A percentile compares a stretch with the other conserved stretches of the same genome.
These are phyloP conservation scores for Rhodotorula sp. DNA, from an alignment of 1,284 basidiomycete species.

Conservation along the genomic window DNA sequence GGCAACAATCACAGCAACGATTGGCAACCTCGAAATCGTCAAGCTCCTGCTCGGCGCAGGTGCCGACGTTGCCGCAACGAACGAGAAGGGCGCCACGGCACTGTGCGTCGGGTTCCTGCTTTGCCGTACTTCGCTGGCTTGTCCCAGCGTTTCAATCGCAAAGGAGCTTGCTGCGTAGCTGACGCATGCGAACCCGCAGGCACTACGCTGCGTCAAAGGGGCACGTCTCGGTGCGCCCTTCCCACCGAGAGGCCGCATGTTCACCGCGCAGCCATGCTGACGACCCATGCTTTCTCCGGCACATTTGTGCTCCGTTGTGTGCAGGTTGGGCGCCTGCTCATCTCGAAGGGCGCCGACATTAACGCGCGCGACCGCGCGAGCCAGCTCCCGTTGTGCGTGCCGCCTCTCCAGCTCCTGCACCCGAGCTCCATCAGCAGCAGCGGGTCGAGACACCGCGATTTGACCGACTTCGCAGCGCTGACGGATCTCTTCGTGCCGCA, in stretches of 20 bases:
- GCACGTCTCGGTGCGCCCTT: constrained; percentile 67
- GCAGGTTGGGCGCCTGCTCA: constrained; percentile 82
- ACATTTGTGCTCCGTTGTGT: neutral
- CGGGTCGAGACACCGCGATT: too few relatives aligned
- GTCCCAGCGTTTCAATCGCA: too few relatives aligned
- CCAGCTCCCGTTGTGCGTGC: constrained; percentile 77
- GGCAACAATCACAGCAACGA: constrained; percentile 62
- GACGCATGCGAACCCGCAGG: constrained; percentile 54
- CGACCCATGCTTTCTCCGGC: constrained; percentile 11
- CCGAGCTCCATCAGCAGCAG: too few relatives aligned
- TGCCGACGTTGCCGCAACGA: constrained; percentile 75
- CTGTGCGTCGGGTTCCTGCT: constrained; percentile 61
- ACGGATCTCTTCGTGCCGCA: constrained; percentile 48
- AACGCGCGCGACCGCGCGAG: constrained; percentile 88
- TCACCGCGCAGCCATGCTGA: constrained; percentile 1
- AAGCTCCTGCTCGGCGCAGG: constrained; percentile 79
- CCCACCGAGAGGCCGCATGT: neutral
- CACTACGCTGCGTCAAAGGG: constrained; percentile 95
- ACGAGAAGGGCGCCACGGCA: constrained; percentile 82
- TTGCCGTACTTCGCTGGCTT: too few relatives aligned
- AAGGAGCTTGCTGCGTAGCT: too few relatives aligned
- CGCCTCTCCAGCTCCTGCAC: neutral
- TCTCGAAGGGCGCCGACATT: constrained; percentile 84
- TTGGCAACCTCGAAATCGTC: constrained; percentile 75
- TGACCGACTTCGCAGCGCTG: too few relatives aligned